phyloP scores from a whole-genome alignment of 441 rosid species.

The Breynia disticha region DNA sequence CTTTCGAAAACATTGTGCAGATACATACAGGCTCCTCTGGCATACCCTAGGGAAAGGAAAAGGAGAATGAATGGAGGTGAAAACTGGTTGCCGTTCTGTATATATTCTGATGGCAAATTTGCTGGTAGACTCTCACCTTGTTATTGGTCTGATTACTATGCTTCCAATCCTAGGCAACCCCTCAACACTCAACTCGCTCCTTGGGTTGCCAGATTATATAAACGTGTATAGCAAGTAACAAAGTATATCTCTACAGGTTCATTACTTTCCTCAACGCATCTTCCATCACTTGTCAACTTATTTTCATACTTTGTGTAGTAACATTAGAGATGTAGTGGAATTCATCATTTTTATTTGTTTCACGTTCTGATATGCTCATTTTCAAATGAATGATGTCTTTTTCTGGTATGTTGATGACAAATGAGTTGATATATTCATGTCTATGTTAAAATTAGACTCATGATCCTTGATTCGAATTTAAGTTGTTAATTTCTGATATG shows the following conservation, averaged over 20 bases:
- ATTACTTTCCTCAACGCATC: not conserved
- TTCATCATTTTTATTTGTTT: too few species aligned
- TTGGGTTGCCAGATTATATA: constrained; percentile 55
- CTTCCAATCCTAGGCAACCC: constrained; percentile 39
- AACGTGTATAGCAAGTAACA: not conserved
- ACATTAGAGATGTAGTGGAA: too few species aligned
- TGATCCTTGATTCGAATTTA: too few species aligned
- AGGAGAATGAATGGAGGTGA: constrained; percentile 61
- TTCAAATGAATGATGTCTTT: too few species aligned
- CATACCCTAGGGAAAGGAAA: constrained; percentile 54
- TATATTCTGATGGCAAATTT: constrained; percentile 33
- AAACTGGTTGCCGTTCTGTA: constrained; percentile 46
- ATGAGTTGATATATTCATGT: too few species aligned
- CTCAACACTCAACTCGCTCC: constrained; percentile 43
- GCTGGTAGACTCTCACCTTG: constrained; percentile 35
- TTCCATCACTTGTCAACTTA: too few species aligned
- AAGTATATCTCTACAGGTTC: not conserved
- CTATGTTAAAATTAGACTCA: too few species aligned
- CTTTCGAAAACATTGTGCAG: constrained; percentile 14
- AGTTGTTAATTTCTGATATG: too few species aligned
- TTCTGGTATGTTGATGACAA: too few species aligned
- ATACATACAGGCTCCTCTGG: constrained; percentile 58
- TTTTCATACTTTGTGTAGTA: too few species aligned
- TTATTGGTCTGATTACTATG: constrained; percentile 57
- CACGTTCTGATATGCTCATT: too few species aligned